These are phyloP conservation scores for Microascus cirrosus DNA, from an alignment of 2,329 filamentous ascomycete species.

Conservation along the genomic window DNA sequence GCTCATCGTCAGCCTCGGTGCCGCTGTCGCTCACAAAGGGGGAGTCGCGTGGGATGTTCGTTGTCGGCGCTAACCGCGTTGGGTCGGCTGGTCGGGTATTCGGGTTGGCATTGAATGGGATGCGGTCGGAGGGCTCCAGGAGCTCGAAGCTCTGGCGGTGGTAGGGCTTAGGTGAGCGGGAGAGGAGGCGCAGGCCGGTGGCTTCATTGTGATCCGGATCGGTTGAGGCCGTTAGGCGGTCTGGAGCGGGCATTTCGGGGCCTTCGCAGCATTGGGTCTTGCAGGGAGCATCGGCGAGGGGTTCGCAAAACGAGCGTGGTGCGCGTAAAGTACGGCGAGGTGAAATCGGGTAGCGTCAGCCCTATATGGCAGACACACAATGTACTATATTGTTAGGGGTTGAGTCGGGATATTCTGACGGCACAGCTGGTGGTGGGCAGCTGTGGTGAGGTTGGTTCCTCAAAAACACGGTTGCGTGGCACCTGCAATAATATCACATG, in stretches of 20 bases:
- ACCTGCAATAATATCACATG: neutral
- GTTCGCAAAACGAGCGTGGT: neutral
- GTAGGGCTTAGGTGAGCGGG: constrained; percentile 59
- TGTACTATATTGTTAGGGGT: neutral
- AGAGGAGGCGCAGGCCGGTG: constrained; percentile 33
- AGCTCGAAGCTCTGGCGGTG: constrained; percentile 47
- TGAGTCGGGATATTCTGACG: neutral
- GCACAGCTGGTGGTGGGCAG: neutral
- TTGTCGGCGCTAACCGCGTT: neutral
- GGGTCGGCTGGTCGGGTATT: neutral
- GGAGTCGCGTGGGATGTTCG: constrained; percentile 31
- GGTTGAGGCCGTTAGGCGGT: constrained; percentile 1
- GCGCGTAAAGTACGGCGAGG: neutral
- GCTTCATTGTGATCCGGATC: constrained; percentile 22
- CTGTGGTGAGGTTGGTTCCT: neutral
- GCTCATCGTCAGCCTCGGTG: constrained; percentile 91
- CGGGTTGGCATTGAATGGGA: neutral
- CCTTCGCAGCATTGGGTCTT: neutral
- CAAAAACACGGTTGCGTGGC: neutral
- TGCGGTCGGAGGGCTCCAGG: constrained; percentile 33
- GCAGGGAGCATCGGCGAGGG: neutral
- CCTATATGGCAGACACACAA: neutral
- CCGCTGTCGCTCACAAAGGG: constrained; percentile 73
- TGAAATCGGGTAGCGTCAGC: neutral
- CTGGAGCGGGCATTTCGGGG: constrained; percentile 3